Conservation (phyloP, 2,329 filamentous ascomycete genomes). For the Sporothrix mexicana region DNA sequence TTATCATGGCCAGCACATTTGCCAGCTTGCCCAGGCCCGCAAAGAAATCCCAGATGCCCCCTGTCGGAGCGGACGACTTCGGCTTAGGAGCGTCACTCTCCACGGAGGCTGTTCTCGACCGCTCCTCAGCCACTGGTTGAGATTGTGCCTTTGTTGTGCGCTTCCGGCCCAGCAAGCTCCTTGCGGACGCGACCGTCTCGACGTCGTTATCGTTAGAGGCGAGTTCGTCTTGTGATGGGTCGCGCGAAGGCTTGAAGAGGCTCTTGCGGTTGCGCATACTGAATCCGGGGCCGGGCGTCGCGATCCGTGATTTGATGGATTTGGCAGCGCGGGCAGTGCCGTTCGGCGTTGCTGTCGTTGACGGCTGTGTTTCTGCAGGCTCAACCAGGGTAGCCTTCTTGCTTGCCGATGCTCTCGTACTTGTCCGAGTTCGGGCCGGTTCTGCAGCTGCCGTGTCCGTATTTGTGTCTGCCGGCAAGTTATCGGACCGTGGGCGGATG, state of each 20-base stretch:
- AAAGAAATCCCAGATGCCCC: background rate
- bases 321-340: background rate
- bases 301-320: slow-evolving; percentile 29
- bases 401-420: too few relatives aligned
- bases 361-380: background rate
- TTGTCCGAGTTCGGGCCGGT: background rate
- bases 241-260: slow-evolving; percentile 18
- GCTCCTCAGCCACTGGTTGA: background rate
- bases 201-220: slow-evolving; percentile 27
- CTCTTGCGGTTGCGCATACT: slow-evolving; percentile 24
- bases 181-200: slow-evolving; percentile 24
- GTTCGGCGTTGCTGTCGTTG: background rate
- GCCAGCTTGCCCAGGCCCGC: slow-evolving; percentile 13
- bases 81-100: background rate
- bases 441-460: background rate
- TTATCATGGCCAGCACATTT: slow-evolving; percentile 32
- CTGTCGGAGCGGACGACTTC: background rate
- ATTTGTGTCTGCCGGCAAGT: background rate
- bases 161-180: slow-evolving; percentile 26
- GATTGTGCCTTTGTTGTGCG: slow-evolving; percentile 9
- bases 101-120: background rate
- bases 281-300: slow-evolving; percentile 30
- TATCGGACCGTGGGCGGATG: slow-evolving; percentile 34
- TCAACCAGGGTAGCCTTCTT: background rate
- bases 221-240: slow-evolving; percentile 32